Percentiles rank a stretch among this genome's conserved stretches.
phyloP scores from a whole-genome alignment of 352 stramenopile species.

The Phytopythium helicoides region DNA sequence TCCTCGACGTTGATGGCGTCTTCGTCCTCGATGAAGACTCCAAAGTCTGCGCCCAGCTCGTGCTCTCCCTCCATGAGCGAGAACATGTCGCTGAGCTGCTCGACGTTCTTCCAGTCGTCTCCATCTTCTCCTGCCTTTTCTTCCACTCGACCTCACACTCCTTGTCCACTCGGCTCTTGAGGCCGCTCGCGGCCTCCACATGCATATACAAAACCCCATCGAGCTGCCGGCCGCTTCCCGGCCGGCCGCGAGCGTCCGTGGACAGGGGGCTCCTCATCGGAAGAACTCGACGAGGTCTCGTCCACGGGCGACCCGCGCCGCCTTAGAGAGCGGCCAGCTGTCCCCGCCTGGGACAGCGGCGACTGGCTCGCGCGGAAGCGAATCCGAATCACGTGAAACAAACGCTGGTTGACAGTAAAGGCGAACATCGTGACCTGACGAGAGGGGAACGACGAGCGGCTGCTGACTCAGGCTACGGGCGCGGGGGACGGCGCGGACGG shows the following conservation, averaged over 20 bases:
- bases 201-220: conserved; percentile 13
- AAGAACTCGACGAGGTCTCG: conserved; percentile 2
- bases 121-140: conserved; percentile 11
- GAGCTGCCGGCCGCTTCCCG: conserved; percentile 11
- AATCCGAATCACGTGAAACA: conserved; percentile 7
- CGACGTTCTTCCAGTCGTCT: conserved; percentile 44
- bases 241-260: conserved; percentile 13
- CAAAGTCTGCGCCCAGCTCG: conserved; percentile 33
- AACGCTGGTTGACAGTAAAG: conserved; percentile 20
- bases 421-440: conserved; percentile 22
- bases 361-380: conserved; percentile 9
- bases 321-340: conserved; percentile 27
- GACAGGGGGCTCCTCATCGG: conserved; percentile 11
- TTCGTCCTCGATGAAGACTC: conserved; percentile 46
- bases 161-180: conserved; percentile 1
- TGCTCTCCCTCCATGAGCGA: conserved; percentile 47
- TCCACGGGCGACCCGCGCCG: conserved; percentile 18
- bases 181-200: conserved; percentile 6
- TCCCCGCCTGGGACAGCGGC: conserved; percentile 12
- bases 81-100: conserved; percentile 57
- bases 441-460: conserved; percentile 13
- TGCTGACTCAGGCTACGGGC: conserved; percentile 31
- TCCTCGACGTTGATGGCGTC: conserved; percentile 57
- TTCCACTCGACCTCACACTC: conserved; percentile 7
- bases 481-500: conserved; percentile 26